A percentile compares a stretch with the other conserved stretches of the same genome.
These are phyloP conservation scores for Taiozyma onychis DNA, from an alignment of 1,139 yeast genomes.

Conservation along the genomic window DNA sequence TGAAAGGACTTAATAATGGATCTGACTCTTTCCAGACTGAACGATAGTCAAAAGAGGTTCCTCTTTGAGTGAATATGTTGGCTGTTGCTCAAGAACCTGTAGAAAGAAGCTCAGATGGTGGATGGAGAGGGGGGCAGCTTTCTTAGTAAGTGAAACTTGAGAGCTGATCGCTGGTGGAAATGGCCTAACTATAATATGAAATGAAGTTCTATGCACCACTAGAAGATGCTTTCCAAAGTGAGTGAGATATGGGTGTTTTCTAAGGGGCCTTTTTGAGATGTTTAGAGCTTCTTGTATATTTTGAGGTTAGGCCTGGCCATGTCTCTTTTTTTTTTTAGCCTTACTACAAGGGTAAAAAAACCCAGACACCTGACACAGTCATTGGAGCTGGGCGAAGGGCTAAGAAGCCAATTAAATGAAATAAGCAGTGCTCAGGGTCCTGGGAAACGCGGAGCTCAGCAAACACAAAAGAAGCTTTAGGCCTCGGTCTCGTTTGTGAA, in stretches of 20 bases:
- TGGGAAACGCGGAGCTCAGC: too few relatives aligned
- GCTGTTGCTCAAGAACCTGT: neutral
- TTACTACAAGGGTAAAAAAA: neutral
- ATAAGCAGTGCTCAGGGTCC: neutral
- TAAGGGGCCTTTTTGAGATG: neutral
- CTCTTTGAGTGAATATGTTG: neutral
- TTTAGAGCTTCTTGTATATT: neutral
- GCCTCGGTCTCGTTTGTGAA: too few relatives aligned
- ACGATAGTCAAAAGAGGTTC: neutral
- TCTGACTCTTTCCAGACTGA: neutral
- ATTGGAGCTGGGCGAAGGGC: neutral
- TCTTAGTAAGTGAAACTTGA: too few relatives aligned
- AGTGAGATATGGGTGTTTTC: neutral
- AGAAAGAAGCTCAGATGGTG: neutral
- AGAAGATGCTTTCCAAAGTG: neutral
- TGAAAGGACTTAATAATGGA: too few relatives aligned
- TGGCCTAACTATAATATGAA: neutral
- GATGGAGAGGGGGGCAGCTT: neutral
- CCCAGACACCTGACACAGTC: neutral
- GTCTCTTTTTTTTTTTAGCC: neutral
- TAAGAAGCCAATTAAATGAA: neutral
- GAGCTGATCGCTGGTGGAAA: neutral
- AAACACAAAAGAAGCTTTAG: too few relatives aligned
- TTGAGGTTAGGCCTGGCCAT: neutral
- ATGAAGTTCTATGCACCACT: too few relatives aligned